Evolutionary conservation across 2,329 filamentous ascomycete genomes (phyloP), one percentile per base, ranked within the genome.

Genomic region (Rosellinia necatrix): DNA sequence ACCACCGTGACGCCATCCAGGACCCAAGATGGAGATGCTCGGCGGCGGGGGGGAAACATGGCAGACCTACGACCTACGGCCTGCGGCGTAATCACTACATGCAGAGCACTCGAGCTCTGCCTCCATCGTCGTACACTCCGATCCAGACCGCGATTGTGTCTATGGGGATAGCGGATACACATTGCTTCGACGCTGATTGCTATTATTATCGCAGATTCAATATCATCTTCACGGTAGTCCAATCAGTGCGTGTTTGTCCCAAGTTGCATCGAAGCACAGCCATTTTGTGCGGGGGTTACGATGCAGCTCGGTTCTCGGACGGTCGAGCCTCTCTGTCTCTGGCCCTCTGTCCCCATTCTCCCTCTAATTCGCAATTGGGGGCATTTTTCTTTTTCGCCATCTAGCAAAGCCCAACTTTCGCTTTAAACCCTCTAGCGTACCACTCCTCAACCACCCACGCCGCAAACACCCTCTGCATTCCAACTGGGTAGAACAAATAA

Each of bases 1-100:
- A 43, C 30, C 17, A 43, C 47, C n/a, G 34, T 38, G 46, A 53
- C 53, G 48, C 53, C 43, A 55, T 49, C 38, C 25, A 54, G 48
- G 49, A 49, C 49, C 59, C 59, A 49, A 50, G 49, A 51, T 55
- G n/a, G n/a, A n/a, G n/a, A n/a, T n/a, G n/a, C 40, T 62, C 59
- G 57, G 59, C 55, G 57, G 57, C 57, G 56, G 60, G 50, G 49
- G 53, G 53, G 47, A 57, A 35, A 29, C n/a, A n/a, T n/a, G n/a
- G n/a, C n/a, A 42, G 49, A 43, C n/a, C n/a, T n/a, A n/a, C n/a
- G n/a, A 52, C 12, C 27, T 30, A 30, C 49, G 41, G 44, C 46
- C 17, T 44, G 38, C 53, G 22, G 30, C 41, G 41, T 27, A 49
- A 41, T 19, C 34, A 42, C 30, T 25, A 34, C 32, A 53, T 46